A percentile compares a stretch with the other conserved stretches of the same genome.
These are phyloP conservation scores for Acmispon strigosus DNA, from an alignment of 306 rosid species.

Conservation along the genomic window DNA sequence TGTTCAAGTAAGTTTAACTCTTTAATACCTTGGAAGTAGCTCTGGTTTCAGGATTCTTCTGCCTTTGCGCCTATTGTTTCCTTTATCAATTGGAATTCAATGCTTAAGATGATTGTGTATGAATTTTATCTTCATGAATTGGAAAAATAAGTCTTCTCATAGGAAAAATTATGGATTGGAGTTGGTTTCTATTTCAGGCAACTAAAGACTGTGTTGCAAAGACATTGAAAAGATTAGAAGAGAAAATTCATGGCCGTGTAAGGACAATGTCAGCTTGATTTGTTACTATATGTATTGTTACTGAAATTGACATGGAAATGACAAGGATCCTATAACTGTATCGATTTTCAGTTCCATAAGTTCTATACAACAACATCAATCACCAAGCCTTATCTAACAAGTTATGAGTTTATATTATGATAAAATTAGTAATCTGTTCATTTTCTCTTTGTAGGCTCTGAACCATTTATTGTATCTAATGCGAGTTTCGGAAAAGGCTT, in stretches of 20 bases:
- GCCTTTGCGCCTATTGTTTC: not conserved
- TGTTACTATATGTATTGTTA: not conserved
- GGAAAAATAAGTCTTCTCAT: not conserved
- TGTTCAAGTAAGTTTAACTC: constrained; percentile 65
- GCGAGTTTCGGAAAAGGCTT: constrained; percentile 79
- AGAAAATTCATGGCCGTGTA: constrained; percentile 90
- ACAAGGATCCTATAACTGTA: not conserved
- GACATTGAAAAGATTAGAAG: constrained; percentile 97
- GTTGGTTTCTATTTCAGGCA: constrained; percentile 53
- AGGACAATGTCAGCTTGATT: constrained; percentile 23
- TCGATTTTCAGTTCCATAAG: not conserved
- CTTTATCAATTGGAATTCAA: constrained; percentile 7
- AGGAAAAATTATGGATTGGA: not conserved
- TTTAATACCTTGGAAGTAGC: not conserved
- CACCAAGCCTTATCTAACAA: no score
- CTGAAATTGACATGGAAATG: not conserved
- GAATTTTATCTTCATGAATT: not conserved
- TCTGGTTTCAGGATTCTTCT: constrained; percentile 3
- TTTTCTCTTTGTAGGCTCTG: constrained; percentile 59
- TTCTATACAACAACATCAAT: not conserved
- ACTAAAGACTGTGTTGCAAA: constrained; percentile 98
- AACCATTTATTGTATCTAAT: constrained; percentile 79
- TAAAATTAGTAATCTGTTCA: constrained; percentile 25
- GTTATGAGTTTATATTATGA: no score
- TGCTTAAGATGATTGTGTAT: not conserved